Evolutionary conservation across 768 basidiomycete species (phyloP).

Genomic region (Hygrophoropsis aurantiaca): DNA sequence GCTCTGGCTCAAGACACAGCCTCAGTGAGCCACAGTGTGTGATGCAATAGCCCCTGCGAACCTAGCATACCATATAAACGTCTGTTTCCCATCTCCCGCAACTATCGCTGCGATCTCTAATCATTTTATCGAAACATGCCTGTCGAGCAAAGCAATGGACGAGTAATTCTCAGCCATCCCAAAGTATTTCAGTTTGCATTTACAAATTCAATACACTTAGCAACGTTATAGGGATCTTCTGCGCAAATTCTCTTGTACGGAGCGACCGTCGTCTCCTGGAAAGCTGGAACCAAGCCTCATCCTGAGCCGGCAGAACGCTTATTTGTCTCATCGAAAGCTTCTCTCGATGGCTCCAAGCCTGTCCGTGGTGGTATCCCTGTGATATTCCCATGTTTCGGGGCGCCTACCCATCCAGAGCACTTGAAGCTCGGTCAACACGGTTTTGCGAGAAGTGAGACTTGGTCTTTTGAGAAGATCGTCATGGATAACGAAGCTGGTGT

Average conservation of each 20-base stretch:
- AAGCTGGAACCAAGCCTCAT: slow-evolving; percentile 40
- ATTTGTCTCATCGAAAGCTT: slow-evolving; percentile 80
- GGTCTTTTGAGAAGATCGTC: slow-evolving; percentile 66
- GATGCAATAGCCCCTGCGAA: not conserved
- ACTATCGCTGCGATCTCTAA: too few species aligned
- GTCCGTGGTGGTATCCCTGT: slow-evolving; percentile 58
- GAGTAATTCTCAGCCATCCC: slow-evolving; percentile 58
- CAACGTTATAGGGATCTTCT: slow-evolving; percentile 53
- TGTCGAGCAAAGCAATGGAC: slow-evolving; percentile 42
- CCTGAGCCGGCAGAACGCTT: slow-evolving; percentile 59
- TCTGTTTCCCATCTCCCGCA: too few species aligned
- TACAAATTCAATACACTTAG: not conserved
- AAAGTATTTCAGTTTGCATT: slow-evolving; percentile 40
- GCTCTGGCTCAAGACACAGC: too few species aligned
- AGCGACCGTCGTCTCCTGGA: slow-evolving; percentile 89
- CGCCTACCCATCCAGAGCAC: slow-evolving; percentile 76
- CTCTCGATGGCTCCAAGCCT: slow-evolving; percentile 79
- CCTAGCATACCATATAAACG: not conserved
- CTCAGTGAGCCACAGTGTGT: too few species aligned
- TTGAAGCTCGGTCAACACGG: slow-evolving; percentile 80
- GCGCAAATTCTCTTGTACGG: slow-evolving; percentile 75
- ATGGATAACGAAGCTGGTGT: slow-evolving; percentile 71
- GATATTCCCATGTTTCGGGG: slow-evolving; percentile 89
- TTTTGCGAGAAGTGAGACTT: slow-evolving; percentile 77
- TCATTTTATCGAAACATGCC: slow-evolving; percentile 46